These are phyloP conservation scores for Suillus occidentalis DNA, from an alignment of 768 basidiomycete genomes.

Conservation along the genomic window DNA sequence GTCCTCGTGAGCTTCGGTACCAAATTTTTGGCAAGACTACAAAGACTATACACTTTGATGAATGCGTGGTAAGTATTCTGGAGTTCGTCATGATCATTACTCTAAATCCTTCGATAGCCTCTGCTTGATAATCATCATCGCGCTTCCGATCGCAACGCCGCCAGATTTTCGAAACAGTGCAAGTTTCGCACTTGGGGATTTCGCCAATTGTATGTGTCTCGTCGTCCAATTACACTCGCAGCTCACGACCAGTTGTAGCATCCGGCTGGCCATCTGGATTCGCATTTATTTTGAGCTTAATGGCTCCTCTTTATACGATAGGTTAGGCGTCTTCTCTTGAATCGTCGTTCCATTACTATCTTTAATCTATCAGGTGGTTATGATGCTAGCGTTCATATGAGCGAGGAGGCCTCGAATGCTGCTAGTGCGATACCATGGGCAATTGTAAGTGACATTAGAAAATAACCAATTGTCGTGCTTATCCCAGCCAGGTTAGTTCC, in stretches of 20 bases:
- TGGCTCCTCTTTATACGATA: neutral
- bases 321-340: neutral
- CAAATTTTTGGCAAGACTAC: neutral
- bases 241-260: neutral
- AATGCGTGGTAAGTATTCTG: neutral
- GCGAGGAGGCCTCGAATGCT: neutral
- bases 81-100: neutral
- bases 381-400: neutral
- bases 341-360: neutral
- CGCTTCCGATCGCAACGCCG: conserved; percentile 35
- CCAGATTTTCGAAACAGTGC: conserved; percentile 29
- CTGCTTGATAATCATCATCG: conserved; percentile 36
- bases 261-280: neutral
- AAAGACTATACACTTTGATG: neutral
- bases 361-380: neutral
- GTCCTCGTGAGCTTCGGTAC: neutral
- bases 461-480: neutral
- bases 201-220: conserved; percentile 32
- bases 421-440: neutral
- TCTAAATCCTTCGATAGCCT: neutral
- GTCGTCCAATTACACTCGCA: neutral
- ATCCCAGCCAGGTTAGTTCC: neutral
- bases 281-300: neutral
- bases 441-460: neutral
- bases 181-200: conserved; percentile 37